Base-by-base conservation (phyloP, 768 basidiomycete genomes). In the Hortiboletus campestris region DNA sequence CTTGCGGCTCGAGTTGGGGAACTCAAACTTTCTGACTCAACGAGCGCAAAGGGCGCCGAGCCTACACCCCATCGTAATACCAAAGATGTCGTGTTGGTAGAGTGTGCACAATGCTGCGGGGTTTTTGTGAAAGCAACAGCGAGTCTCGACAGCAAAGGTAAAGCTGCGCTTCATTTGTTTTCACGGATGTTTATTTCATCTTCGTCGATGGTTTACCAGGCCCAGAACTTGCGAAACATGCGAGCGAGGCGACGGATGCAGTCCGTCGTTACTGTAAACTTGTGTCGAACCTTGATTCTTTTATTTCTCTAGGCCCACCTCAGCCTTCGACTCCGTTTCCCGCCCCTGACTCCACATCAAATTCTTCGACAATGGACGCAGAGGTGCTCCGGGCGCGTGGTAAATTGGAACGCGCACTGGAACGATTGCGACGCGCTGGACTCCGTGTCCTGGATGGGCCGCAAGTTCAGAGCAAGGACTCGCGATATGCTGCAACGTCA, bases 321-420 rank as follows among this genome's bases (percentile, higher is more conserved):
- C 60, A 35, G 3, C 47, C 39, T 20, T 14, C 36, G 25, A 34
- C 25, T 9, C 0, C 25, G 14, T 46, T 39, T 11, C 8, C 19
- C 8, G 12, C 8, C 25, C 36, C 48, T 20, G 17, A 25, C 1
- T 25, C 39, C 3, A 19, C 11, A 1, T 32, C 49, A 13, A 20
- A 53, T 29, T 8, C 46, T 34, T 35, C 46, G 28, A 13, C 25
- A 7, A 7, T 19, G 5, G 51, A 63, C 58, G 9, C 38, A 65
- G 59, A 68, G 20, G 49, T 61, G 16, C 31, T 62, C 46, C 76
- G 78, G 2, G 70, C 76, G 32, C 71, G 71, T 19, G 76, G 74
- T 20, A 89, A 88, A 66, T 70, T 86, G 14, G 80, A 82, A 48
- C 78, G 86, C 25, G 80, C 84, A 0, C 57, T 89, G 12, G 88